Conservation (phyloP, 306 rosid genomes). For the Casuarina equisetifolia region DNA sequence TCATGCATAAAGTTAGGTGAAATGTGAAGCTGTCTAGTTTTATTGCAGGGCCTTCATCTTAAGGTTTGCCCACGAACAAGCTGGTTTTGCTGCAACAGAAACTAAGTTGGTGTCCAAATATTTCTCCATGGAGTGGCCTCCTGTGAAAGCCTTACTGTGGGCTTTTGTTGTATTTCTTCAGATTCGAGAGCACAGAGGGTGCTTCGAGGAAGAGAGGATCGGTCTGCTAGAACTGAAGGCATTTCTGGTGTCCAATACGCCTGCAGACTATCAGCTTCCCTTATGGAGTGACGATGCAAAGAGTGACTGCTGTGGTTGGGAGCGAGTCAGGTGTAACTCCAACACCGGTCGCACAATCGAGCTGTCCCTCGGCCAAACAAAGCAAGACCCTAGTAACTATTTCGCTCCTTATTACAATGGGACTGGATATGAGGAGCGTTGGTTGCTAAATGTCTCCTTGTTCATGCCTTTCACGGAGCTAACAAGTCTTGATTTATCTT, state of each 20-base stretch:
- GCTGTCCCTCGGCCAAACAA: neutral
- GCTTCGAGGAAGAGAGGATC: neutral
- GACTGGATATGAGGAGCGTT: neutral
- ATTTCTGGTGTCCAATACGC: neutral
- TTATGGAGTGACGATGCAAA: neutral
- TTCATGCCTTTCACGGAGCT: neutral
- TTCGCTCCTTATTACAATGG: too few relatives aligned
- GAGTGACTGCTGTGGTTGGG: conserved; percentile 8
- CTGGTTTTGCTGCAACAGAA: too few relatives aligned
- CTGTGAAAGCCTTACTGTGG: too few relatives aligned
- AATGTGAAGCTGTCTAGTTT: too few relatives aligned
- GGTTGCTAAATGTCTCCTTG: neutral
- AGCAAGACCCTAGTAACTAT: neutral
- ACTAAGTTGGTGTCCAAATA: too few relatives aligned
- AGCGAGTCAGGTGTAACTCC: neutral
- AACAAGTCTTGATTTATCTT: neutral
- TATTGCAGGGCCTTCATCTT: too few relatives aligned
- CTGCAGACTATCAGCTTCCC: neutral
- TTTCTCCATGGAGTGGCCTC: too few relatives aligned
- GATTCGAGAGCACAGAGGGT: neutral
- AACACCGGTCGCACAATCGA: neutral
- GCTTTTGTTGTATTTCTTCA: too few relatives aligned
- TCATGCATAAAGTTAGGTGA: too few relatives aligned
- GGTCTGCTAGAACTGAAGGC: neutral
- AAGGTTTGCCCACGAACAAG: too few relatives aligned